Percentiles rank a stretch among this genome's conserved stretches.
These are phyloP conservation scores for Carex kokanica DNA, from an alignment of 176 grass and related monocot species.

Conservation along the genomic window DNA sequence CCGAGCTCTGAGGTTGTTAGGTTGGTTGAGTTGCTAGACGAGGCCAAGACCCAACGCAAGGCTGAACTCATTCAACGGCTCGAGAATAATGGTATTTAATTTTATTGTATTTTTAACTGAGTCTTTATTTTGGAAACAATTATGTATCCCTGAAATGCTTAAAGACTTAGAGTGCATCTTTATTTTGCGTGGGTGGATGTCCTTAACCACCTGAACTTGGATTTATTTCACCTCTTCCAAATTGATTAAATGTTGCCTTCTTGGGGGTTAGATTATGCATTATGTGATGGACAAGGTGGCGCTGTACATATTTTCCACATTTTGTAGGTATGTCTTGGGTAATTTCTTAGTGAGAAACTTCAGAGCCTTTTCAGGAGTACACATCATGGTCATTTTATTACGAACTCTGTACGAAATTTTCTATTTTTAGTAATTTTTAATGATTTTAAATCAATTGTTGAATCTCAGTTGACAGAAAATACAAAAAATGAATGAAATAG, in stretches of 20 bases:
- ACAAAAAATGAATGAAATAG: no score
- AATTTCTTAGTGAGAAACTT: background rate
- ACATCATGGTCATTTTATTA: background rate
- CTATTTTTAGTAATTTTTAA: no score
- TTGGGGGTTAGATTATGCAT: background rate
- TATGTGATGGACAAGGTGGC: background rate
- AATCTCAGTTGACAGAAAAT: no score
- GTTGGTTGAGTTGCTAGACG: slow-evolving; percentile 84
- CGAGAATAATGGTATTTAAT: slow-evolving; percentile 55
- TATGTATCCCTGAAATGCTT: background rate
- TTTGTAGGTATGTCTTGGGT: background rate
- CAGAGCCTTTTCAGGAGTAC: background rate
- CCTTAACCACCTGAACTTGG: no score
- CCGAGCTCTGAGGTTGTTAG: slow-evolving; percentile 80
- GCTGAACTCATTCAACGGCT: slow-evolving; percentile 64
- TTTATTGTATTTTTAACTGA: no score
- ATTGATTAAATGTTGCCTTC: background rate
- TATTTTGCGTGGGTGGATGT: no score
- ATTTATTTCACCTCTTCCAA: no score
- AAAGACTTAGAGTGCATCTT: background rate
- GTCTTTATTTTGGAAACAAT: background rate
- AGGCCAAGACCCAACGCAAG: slow-evolving; percentile 81
- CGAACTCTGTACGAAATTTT: no score
- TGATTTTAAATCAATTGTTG: no score
- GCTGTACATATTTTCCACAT: background rate